Evolutionary conservation across 2,329 filamentous ascomycete genomes (phyloP).

Genomic region (Metarhizium robertsii): DNA sequence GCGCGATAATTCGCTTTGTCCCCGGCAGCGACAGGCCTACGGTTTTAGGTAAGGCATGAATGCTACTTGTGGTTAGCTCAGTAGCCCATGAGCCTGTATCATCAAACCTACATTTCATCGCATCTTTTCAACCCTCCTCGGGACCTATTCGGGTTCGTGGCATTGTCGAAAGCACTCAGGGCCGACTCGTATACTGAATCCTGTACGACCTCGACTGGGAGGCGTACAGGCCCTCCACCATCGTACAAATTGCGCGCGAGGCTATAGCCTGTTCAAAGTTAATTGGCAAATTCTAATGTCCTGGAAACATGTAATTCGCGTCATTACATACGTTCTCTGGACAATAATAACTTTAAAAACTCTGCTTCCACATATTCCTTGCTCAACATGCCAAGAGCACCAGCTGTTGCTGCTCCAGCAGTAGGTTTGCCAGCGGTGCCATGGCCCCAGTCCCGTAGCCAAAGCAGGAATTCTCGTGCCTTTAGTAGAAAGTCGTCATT

Average conservation of each 20-base stretch:
- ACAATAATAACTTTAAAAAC: slow-evolving; percentile 58
- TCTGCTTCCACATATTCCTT: slow-evolving; percentile 58
- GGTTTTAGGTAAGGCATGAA: slow-evolving; percentile 53
- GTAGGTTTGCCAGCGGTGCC: slow-evolving; percentile 17
- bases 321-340: slow-evolving; percentile 45
- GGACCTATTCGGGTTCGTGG: slow-evolving; percentile 69
- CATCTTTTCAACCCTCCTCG: slow-evolving; percentile 71
- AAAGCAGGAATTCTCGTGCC: slow-evolving; percentile 56
- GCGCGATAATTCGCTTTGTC: slow-evolving; percentile 46
- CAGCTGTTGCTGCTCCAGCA: slow-evolving; percentile 39
- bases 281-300: neutral
- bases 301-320: neutral
- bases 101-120: slow-evolving; percentile 54
- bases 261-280: slow-evolving; percentile 39
- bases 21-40: slow-evolving; percentile 43
- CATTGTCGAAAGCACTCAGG: slow-evolving; percentile 68
- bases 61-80: slow-evolving; percentile 28
- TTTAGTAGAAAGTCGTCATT: slow-evolving; percentile 57
- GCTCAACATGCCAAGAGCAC: slow-evolving; percentile 53
- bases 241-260: slow-evolving; percentile 56
- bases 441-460: slow-evolving; percentile 65
- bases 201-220: slow-evolving; percentile 43
- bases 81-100: neutral
- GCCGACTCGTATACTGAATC: slow-evolving; percentile 53
- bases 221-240: slow-evolving; percentile 35